A percentile compares a stretch with the other conserved stretches of the same genome.
phyloP scores from a whole-genome alignment of 2,329 filamentous ascomycete species.

The Pestalotiopsis sp. region DNA sequence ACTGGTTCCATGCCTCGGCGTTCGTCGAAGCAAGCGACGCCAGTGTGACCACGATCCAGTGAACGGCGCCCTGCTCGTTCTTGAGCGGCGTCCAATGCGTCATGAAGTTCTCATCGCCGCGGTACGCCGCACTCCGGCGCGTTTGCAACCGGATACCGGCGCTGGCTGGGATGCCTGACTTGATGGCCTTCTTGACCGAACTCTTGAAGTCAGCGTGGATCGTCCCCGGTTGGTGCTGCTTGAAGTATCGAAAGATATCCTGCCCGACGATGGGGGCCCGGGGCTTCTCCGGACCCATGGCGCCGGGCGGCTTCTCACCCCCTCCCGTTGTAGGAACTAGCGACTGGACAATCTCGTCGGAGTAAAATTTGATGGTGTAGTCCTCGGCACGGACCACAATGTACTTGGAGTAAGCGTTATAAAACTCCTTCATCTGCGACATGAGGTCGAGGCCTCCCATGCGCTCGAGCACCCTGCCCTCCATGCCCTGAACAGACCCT shows the following conservation, averaged over 20 bases:
- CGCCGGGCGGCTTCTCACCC: constrained; percentile 12
- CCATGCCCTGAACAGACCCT: constrained; percentile 22
- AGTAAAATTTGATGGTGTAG: constrained; percentile 29
- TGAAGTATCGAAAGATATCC: constrained; percentile 29
- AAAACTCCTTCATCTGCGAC: constrained; percentile 31
- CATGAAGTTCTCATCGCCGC: constrained; percentile 26
- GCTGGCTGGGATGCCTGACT: constrained; percentile 34
- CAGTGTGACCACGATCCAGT: constrained; percentile 20
- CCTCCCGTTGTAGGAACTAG: constrained; percentile 24
- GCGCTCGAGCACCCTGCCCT: constrained; percentile 22
- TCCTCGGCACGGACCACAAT: constrained; percentile 25
- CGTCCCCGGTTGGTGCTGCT: constrained; percentile 23
- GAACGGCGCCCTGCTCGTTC: constrained; percentile 19
- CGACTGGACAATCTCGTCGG: constrained; percentile 23
- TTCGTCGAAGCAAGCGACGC: constrained; percentile 12
- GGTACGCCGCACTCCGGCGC: constrained; percentile 25
- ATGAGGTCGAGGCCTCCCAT: constrained; percentile 27
- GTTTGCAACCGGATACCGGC: constrained; percentile 28
- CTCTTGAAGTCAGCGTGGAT: constrained; percentile 25
- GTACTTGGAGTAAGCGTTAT: constrained; percentile 30
- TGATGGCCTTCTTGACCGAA: constrained; percentile 18
- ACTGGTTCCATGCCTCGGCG: neutral
- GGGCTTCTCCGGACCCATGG: neutral
- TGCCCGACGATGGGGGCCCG: constrained; percentile 18
- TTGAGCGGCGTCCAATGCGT: constrained; percentile 27